Conservation (phyloP, 495 filamentous ascomycete species). For the Penicillium silybi region DNA sequence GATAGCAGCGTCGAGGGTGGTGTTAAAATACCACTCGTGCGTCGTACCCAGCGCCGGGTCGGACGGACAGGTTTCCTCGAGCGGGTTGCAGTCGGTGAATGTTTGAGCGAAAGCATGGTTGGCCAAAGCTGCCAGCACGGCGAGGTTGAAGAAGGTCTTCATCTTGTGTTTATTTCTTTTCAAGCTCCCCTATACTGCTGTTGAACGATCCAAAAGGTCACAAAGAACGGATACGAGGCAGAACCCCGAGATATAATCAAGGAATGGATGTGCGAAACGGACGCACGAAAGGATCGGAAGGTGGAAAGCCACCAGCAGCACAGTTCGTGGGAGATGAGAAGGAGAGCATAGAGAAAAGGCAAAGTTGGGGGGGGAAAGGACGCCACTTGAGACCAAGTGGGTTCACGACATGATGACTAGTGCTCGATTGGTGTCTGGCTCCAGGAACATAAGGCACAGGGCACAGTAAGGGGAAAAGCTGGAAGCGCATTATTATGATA, state of each 20-base stretch:
- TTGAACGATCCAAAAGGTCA: not conserved
- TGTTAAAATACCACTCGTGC: conserved; percentile 60
- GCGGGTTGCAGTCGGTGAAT: conserved; percentile 63
- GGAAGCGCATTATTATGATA: conserved; percentile 13
- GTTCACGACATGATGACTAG: conserved; percentile 13
- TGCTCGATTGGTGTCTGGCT: conserved; percentile 1
- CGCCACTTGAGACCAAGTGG: conserved; percentile 15
- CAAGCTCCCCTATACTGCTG: conserved; percentile 5
- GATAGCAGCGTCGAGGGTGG: conserved; percentile 43
- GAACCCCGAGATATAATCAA: conserved; percentile 19
- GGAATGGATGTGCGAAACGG: conserved; percentile 33
- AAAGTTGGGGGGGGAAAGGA: conserved; percentile 10
- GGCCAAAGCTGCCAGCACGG: conserved; percentile 25
- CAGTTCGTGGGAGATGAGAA: not conserved
- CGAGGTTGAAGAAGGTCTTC: conserved; percentile 22
- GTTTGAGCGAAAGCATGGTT: conserved; percentile 33
- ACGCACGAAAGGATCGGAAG: conserved; percentile 28
- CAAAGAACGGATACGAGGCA: conserved; percentile 17
- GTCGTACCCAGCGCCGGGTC: conserved; percentile 63
- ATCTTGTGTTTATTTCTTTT: conserved; percentile 14
- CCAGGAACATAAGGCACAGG: not conserved
- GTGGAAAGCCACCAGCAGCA: conserved; percentile 14
- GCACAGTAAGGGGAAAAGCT: conserved; percentile 15
- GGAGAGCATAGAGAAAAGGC: not conserved
- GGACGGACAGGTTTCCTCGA: conserved; percentile 58